Base-by-base conservation (phyloP, 208 protist genomes). In the Leishmania gerbilli region DNA sequence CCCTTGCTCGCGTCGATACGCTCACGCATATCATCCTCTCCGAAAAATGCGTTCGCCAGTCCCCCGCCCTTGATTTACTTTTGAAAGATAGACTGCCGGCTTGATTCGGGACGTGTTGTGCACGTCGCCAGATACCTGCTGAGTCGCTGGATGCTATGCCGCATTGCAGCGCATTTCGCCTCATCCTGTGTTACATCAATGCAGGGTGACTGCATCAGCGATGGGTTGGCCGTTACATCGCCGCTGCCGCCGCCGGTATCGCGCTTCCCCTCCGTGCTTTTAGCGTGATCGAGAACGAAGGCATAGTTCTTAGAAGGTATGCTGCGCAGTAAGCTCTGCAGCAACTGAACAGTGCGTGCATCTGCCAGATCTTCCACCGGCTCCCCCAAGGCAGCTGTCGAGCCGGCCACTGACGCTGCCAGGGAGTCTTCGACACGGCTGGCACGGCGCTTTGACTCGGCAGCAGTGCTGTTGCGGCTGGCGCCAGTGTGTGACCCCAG, bases 131-230 rank as follows among this genome's bases (percentile, higher is more conserved):
- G 64, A 40, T 85, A 82, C 13, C 82, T 79, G 3, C 88, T 31
- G 13, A 91, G 78, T 0, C 83, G 84, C 74, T 87, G 83, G 2
- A 87, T 74, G 81, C 86, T 89, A 6, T 68, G 76, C 45, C 71
- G 51, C 9, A 34, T 75, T 31, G n/a, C 24, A 24, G 78, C 69
- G 2, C 75, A 76, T 64, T 9, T 13, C 34, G 49, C 71, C 47
- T 81, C 67, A 24, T 87, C 77, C 17, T 68, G 49, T 72, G 40
- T 51, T 2, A 74, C 75, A 60, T 72, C 79, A 13, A 17, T 40
- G 47, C 62, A 34, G 7, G 6, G 7, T 3, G 74, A 34, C n/a
- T 53, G 17, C 1, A 19, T 45, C 15, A 75, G 74, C 69, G 72
- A 37, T 13, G 82, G 31, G 37, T 74, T 17, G 34, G 45, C 65